phyloP scores from a whole-genome alignment of 345 rosid species.

The Hevea brasiliensis region DNA sequence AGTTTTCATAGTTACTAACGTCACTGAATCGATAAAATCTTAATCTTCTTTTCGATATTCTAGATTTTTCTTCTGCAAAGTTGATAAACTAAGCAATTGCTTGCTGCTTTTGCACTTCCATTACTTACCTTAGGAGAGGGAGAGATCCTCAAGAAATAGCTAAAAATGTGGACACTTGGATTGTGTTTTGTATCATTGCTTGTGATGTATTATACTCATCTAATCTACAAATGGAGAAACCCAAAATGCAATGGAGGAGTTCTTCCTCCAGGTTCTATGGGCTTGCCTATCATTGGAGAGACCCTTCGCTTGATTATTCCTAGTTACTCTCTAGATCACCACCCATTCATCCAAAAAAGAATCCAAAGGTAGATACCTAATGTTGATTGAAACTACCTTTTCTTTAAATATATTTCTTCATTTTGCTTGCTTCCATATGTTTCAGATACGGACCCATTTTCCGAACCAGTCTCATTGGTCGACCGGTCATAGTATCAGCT shows the following conservation, averaged over 20 bases:
- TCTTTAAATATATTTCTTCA: not conserved
- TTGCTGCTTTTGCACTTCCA: no score
- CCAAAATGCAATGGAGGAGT: conserved; percentile 18
- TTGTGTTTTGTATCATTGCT: not conserved
- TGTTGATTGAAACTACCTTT: not conserved
- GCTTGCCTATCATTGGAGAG: conserved; percentile 8
- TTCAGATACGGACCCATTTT: conserved; percentile 26
- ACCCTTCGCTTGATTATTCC: not conserved
- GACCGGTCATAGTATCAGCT: conserved; percentile 22
- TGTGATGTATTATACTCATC: conserved; percentile 3
- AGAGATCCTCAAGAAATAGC: not conserved
- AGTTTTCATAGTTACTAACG: no score
- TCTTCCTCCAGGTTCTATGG: conserved; percentile 12
- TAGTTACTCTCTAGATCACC: not conserved
- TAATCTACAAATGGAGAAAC: conserved; percentile 11
- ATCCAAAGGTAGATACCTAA: not conserved
- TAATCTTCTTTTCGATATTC: no score
- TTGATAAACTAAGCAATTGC: no score
- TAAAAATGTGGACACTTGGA: not conserved
- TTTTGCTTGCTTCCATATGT: no score
- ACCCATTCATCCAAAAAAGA: not conserved
- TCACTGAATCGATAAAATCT: no score
- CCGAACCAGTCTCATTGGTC: conserved; percentile 20
- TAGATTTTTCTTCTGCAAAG: no score
- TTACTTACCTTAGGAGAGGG: no score